A percentile compares a stretch with the other conserved stretches of the same genome.
phyloP scores from a whole-genome alignment of 2,329 filamentous ascomycete genomes.

The Xylariaceae sp. region DNA sequence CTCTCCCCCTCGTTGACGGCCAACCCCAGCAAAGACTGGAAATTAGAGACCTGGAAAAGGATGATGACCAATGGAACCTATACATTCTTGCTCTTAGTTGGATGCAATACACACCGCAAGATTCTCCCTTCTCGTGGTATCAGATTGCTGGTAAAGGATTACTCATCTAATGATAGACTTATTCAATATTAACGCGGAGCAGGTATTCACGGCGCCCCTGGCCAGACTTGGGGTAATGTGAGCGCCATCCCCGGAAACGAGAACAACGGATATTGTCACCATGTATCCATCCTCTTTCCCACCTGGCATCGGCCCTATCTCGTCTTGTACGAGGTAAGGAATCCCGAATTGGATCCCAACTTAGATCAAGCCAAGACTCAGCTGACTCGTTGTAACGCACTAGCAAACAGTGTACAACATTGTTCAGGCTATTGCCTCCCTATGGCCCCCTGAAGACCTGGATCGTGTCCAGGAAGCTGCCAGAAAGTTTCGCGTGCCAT shows the following conservation, averaged over 20 bases:
- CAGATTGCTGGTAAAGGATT: conserved; percentile 68
- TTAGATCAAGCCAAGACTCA: neutral
- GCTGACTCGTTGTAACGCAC: neutral
- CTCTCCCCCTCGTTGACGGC: conserved; percentile 49
- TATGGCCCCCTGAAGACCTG: conserved; percentile 50
- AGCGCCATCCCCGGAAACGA: conserved; percentile 56
- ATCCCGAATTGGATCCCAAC: neutral
- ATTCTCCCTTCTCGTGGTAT: conserved; percentile 73
- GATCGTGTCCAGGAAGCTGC: conserved; percentile 59
- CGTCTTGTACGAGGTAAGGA: conserved; percentile 60
- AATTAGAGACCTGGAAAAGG: conserved; percentile 68
- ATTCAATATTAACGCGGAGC: conserved; percentile 23
- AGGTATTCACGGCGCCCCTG: conserved; percentile 84
- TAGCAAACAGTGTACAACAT: conserved; percentile 49
- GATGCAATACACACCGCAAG: conserved; percentile 72
- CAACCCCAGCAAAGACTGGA: conserved; percentile 63
- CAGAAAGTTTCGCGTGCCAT: conserved; percentile 59
- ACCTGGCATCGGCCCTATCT: conserved; percentile 87
- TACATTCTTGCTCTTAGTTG: conserved; percentile 77
- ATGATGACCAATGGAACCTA: conserved; percentile 74
- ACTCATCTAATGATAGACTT: neutral
- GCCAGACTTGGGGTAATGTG: conserved; percentile 60
- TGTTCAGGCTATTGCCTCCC: conserved; percentile 41
- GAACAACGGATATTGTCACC: conserved; percentile 75
- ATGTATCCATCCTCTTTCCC: conserved; percentile 76